A percentile compares a stretch with the other conserved stretches of the same genome.
Conservation (phyloP, 2,329 filamentous ascomycete species). For the Sclerotinia spermophila region DNA sequence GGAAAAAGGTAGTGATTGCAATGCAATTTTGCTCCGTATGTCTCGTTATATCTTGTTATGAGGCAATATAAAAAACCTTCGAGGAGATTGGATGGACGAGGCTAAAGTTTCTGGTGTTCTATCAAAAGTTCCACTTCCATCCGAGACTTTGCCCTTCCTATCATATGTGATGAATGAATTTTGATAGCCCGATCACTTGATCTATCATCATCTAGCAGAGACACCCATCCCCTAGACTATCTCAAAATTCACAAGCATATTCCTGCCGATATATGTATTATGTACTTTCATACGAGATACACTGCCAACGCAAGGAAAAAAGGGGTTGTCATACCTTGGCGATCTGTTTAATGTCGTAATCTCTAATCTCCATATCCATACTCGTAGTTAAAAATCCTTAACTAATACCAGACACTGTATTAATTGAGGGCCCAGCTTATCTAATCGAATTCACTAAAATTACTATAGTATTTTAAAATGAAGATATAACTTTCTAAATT, state of each 20-base stretch:
- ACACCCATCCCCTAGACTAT: background rate
- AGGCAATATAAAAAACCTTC: background rate
- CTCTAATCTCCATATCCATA: conserved; percentile 1
- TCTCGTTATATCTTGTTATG: background rate
- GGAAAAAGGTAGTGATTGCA: too few species aligned
- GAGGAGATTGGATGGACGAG: conserved; percentile 1
- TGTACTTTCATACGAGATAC: background rate
- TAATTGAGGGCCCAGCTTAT: too few species aligned
- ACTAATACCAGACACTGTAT: too few species aligned
- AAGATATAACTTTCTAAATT: too few species aligned
- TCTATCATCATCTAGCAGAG: background rate
- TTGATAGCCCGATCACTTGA: background rate
- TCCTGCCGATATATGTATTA: background rate
- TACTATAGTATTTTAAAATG: too few species aligned
- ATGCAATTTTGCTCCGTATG: background rate
- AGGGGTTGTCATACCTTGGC: background rate
- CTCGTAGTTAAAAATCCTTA: background rate
- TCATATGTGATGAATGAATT: background rate
- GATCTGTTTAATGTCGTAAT: background rate
- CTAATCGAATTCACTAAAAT: too few species aligned
- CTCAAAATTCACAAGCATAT: background rate
- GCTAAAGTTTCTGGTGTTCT: background rate
- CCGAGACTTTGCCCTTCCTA: too few species aligned
- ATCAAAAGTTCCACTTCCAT: background rate
- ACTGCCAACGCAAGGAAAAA: background rate